Evolutionary conservation across 441 rosid species (phyloP), one percentile per base, ranked within the genome.

Genomic region (Monsonia emarginata): DNA sequence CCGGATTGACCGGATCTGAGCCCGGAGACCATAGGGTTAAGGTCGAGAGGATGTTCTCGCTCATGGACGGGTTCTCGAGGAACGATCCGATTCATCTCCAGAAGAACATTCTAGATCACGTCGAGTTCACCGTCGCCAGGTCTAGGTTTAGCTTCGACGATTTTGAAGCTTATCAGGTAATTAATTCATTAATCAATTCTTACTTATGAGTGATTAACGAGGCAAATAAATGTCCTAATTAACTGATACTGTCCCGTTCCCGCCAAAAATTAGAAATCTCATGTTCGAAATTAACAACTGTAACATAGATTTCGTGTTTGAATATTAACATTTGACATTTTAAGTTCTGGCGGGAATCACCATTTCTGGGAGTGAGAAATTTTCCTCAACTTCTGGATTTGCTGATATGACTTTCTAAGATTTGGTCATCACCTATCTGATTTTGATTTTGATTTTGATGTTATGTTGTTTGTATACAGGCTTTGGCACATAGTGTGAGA

Each of bases 81-180:
- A 80, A 80, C 54, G 86, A 82, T 58, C 82, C 84, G 3, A 38
- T 67, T 56, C 76, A 74, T 61, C 61, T 82, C 25, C 86, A 82
- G 38, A 78, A 80, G 64, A 82, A 78, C 48, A 80, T 82, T 61
- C 48, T 82, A 27, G 71, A 76, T 69, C 86, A 82, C 24, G 84
- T 82, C 36, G 86, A 80, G 68, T 80, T 74, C 68, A 76, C 78
- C 5, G 81, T 82, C 63, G 86, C 84, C 21, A 70, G 82, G 66
- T 80, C 86, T 5, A 72, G 82, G 31, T 82, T 78, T 61, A 80
- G 71, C 68, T 80, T 82, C 27, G 86, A 82, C 69, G 84, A 82
- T 71, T 82, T 82, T 71, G 86, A 82, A 78, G 86, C 84, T 74
- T 82, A 82, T 63, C 86, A 80, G 81, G 86, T 78, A 40, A 61